Base-by-base conservation (phyloP, 345 rosid genomes). In the Litchi chinensis region DNA sequence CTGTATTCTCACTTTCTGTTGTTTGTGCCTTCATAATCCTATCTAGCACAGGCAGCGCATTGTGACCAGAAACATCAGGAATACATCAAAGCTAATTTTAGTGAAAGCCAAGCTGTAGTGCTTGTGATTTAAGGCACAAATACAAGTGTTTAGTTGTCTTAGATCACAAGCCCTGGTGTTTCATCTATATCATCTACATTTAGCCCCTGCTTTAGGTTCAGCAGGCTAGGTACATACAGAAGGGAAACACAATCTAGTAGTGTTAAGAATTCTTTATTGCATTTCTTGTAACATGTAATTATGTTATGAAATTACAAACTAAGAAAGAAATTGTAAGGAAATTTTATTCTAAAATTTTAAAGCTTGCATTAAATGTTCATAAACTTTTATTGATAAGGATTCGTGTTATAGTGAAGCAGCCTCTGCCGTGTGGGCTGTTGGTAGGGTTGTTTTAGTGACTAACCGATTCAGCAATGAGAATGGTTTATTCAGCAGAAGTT, bases 11-110 rank as follows among this genome's bases (percentile, higher is more conserved):
- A 0, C 97, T 95, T 50, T 93, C 99, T 0, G 97, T 95, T 5
- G 99, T 95, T 48, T 95, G 97, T 0, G 97, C 99, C 60, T 95
- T 93, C 89, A 93, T 93, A 68, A 92, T 93, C 68, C 81, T 90
- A 60, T 89, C 92, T 2, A 93, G 93, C 88, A 88, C 95, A 10
- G 70, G 87, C 46, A 86, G 79, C 79, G 79, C 92, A 46, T 92
- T 48, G 74, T 48, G 65, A 32, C 62, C 40, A 68, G 4, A 19
- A 32, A 22, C 66, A 9, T 32, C 70, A 11, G 26, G 15, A 6
- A 26, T 11, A 52, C 65, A 37, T 11, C 1, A 46, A 65, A 59
- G 48, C 68, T 60, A n/a, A n/a, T 28, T 56, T 76, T 15, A 24
- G 32, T 1, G 13, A 8, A 52, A 8, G 56, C 3, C 8, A 24